Percentiles rank a stretch among this genome's conserved stretches.
phyloP scores from a whole-genome alignment of 2,329 filamentous ascomycete genomes.

The Botrytis aclada region DNA sequence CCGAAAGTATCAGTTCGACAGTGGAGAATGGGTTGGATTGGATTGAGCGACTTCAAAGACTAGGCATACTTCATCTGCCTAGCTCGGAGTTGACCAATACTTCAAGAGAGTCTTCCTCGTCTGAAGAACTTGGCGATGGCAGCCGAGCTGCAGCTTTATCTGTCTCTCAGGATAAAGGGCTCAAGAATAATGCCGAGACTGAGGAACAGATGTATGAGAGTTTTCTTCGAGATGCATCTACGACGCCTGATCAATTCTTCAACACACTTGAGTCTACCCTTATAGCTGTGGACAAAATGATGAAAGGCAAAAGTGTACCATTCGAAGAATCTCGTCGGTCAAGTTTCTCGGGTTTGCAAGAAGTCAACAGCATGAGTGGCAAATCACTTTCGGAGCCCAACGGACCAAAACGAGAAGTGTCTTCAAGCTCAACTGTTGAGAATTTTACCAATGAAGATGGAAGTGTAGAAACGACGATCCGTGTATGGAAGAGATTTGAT shows the following conservation, averaged over 20 bases:
- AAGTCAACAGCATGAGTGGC: background rate
- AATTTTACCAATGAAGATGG: conserved; percentile 24
- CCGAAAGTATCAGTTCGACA: background rate
- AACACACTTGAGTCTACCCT: conserved; percentile 2
- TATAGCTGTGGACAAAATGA: conserved; percentile 11
- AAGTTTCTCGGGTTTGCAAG: background rate
- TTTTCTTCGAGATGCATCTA: conserved; percentile 20
- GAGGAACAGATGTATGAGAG: conserved; percentile 36
- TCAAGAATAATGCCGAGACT: conserved; percentile 22
- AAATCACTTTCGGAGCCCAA: background rate
- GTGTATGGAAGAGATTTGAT: conserved; percentile 19
- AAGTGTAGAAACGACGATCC: conserved; percentile 22
- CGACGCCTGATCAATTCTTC: conserved; percentile 9
- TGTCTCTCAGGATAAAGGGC: background rate
- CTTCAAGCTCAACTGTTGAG: conserved; percentile 20
- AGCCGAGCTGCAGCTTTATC: background rate
- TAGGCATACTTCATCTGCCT: conserved; percentile 17
- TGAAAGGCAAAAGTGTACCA: background rate
- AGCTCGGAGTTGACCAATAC: background rate
- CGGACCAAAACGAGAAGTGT: conserved; percentile 16
- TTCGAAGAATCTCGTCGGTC: background rate
- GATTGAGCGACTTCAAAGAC: conserved; percentile 22
- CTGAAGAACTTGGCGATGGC: background rate
- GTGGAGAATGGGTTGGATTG: conserved; percentile 17
- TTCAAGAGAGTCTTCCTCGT: background rate